Base-by-base conservation (phyloP, 371 early-diverging fungal species). In the Mycotypha africana region DNA sequence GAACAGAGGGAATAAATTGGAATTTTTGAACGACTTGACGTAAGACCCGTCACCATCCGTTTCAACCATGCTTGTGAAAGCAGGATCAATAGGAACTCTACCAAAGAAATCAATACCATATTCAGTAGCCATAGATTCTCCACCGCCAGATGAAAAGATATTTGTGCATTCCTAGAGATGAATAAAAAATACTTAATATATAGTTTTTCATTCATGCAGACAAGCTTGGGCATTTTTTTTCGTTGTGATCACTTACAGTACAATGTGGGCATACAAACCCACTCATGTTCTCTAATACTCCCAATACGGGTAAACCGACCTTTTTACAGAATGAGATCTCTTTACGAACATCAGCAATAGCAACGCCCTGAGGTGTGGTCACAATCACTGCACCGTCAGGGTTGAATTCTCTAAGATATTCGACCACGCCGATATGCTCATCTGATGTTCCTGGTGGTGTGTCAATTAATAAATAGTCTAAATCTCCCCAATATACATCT, bases 401-500 rank as follows among this genome's bases (percentile, higher is more conserved):
- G 24, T 78, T 69, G 28, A 68, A 67, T n/a, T 82, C 84, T 50
- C 86, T 86, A 9, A 90, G 60, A 43, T 80, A 84, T 49, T 87
- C 85, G 20, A 81, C 85, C 26, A 85, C 74, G n/a, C 82, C 85
- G 32, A 93, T 81, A 62, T 96, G 97, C 58, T 95, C 96, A 61
- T 95, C 95, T 9, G 93, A 89, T 0, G 95, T 91, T 15, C 96
- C 98, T 20, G 98, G 98, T 25, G 98, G 98, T 23, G 94, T 95
- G 68, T 98, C 98, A 49, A 92, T 75, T 22, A 98, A 64, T 20
- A 98, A 70, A 63, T 88, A 92, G 42, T 96, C 93, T 51, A 92
- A 77, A 17, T 80, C 78, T 12, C 89, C 87, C 89, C 91, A 89
- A 59, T 82, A 85, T 0, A 91, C 91, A 56, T 95, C 93, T 31